Evolutionary conservation across 768 basidiomycete species (phyloP).

Genomic region (Mycena haematopus): DNA sequence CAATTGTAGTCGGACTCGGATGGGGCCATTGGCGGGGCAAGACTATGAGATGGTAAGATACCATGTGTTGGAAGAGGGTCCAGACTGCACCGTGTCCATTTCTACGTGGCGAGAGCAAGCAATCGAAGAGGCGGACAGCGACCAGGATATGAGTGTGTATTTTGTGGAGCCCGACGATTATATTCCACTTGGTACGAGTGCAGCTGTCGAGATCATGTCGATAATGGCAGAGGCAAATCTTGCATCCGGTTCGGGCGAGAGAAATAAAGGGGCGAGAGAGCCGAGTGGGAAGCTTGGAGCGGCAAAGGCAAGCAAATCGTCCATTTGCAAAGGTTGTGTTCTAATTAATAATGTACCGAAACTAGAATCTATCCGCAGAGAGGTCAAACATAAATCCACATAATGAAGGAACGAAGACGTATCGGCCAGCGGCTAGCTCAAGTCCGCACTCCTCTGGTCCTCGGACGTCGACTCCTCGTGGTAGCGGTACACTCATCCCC

Average conservation of each 20-base stretch:
- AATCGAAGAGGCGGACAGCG: slow-evolving; percentile 43
- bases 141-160: slow-evolving; percentile 54
- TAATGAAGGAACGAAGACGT: slow-evolving; percentile 3
- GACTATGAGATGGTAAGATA: slow-evolving; percentile 51
- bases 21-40: slow-evolving; percentile 41
- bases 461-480: slow-evolving; percentile 27
- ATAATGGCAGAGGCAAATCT: not conserved
- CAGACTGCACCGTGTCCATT: slow-evolving; percentile 59
- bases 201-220: not conserved
- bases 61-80: slow-evolving; percentile 53
- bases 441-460: slow-evolving; percentile 10
- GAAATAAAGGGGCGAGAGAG: slow-evolving; percentile 1
- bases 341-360: not conserved
- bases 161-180: slow-evolving; percentile 48
- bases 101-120: slow-evolving; percentile 64
- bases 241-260: not conserved
- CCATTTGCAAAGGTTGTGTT: not conserved
- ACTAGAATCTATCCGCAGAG: not conserved
- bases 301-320: not conserved
- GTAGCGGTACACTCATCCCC: slow-evolving; percentile 19
- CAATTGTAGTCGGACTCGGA: not conserved
- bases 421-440: not conserved
- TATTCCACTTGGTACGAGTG: slow-evolving; percentile 12
- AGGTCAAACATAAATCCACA: not conserved
- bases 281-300: not conserved